Evolutionary conservation across 2,329 filamentous ascomycete species (phyloP).

Genomic region (Neurospora crassa): DNA sequence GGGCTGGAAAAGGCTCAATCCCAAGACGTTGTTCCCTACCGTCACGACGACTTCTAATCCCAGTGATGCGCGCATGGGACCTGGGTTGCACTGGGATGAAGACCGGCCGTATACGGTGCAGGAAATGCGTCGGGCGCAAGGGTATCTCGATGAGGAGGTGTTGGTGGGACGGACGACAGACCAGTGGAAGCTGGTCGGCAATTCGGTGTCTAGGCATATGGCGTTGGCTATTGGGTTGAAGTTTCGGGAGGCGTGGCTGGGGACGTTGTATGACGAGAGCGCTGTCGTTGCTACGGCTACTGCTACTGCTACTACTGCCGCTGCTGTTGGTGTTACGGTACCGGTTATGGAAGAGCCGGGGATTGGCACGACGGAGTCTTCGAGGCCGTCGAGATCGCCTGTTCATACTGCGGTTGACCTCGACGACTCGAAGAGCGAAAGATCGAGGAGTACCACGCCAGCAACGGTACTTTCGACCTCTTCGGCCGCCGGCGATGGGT

Average conservation of each 20-base stretch:
- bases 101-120: constrained; percentile 51
- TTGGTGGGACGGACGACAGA: constrained; percentile 46
- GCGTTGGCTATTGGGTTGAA: constrained; percentile 56
- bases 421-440: background rate
- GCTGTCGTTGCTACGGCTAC: background rate
- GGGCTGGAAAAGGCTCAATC: constrained; percentile 44
- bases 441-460: background rate
- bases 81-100: constrained; percentile 56
- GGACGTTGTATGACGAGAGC: constrained; percentile 24
- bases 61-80: constrained; percentile 45
- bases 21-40: constrained; percentile 47
- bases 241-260: constrained; percentile 48
- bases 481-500: background rate
- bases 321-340: background rate
- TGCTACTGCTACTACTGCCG: background rate
- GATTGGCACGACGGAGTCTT: background rate
- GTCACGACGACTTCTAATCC: constrained; percentile 46
- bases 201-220: constrained; percentile 63
- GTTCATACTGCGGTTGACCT: background rate
- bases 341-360: constrained; percentile 1
- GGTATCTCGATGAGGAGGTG: constrained; percentile 60
- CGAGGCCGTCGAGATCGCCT: background rate
- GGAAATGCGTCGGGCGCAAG: constrained; percentile 61
- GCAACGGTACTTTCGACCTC: background rate
- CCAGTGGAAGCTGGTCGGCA: constrained; percentile 62